Conservation (phyloP, 805 yeast species). For the Lipomyces oligophaga region DNA sequence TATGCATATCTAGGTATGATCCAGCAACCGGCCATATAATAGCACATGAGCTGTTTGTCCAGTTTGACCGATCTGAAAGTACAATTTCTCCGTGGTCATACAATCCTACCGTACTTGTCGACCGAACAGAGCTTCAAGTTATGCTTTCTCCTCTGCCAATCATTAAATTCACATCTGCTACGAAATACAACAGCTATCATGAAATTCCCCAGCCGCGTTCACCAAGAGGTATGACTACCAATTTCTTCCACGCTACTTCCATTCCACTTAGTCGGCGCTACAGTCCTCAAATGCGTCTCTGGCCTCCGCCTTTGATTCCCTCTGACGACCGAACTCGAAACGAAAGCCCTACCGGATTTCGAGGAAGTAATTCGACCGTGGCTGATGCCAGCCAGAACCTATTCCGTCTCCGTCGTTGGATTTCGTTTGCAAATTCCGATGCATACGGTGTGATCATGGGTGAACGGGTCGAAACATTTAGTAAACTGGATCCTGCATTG, state of each 20-base stretch:
- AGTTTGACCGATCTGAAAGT: constrained; percentile 4
- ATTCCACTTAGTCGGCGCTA: constrained; percentile 26
- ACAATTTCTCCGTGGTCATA: constrained; percentile 14
- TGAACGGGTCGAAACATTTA: constrained; percentile 30
- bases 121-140: constrained; percentile 13
- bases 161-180: constrained; percentile 9
- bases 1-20: constrained; percentile 30
- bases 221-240: constrained; percentile 15
- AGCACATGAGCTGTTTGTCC: constrained; percentile 22
- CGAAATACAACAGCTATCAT: constrained; percentile 20
- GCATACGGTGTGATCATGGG: constrained; percentile 21
- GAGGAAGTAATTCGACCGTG: constrained; percentile 21
- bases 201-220: constrained; percentile 16
- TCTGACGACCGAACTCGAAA: constrained; percentile 30
- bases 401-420: constrained; percentile 27
- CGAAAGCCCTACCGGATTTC: constrained; percentile 26
- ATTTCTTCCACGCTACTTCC: constrained; percentile 26
- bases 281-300: constrained; percentile 30
- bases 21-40: constrained; percentile 26
- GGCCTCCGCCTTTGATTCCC: constrained; percentile 32
- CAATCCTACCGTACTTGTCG: constrained; percentile 15
- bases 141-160: constrained; percentile 15
- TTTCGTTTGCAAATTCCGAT: constrained; percentile 11
- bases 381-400: constrained; percentile 19
- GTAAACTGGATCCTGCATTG: constrained; percentile 22